A percentile compares a stretch with the other conserved stretches of the same genome.
phyloP scores from a whole-genome alignment of 345 rosid species.

The Arabidopsis suecica region DNA sequence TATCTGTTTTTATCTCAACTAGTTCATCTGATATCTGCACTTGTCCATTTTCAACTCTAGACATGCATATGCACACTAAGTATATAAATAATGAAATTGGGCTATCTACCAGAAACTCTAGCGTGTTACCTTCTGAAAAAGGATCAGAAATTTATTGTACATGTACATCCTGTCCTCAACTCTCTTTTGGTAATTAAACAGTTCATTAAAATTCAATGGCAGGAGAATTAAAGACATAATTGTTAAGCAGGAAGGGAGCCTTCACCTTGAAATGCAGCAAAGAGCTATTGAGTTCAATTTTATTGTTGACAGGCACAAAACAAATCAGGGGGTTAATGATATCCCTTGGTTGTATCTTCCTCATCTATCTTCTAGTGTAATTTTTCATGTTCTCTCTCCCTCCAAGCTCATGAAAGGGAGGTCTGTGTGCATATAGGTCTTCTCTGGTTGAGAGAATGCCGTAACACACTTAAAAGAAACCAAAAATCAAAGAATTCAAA shows the following conservation, averaged over 20 bases:
- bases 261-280: slow-evolving; percentile 99
- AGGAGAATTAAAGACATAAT: slow-evolving; percentile 84
- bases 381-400: slow-evolving; percentile 13
- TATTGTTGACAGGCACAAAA: slow-evolving; percentile 84
- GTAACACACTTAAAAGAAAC: too few species aligned
- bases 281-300: slow-evolving; percentile 91
- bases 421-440: slow-evolving; percentile 61
- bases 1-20: slow-evolving; percentile 30
- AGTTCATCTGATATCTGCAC: slow-evolving; percentile 26
- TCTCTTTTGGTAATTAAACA: slow-evolving; percentile 22
- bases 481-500: too few species aligned
- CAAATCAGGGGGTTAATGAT: slow-evolving; percentile 63
- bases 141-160: slow-evolving; percentile 3
- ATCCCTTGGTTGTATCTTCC: slow-evolving; percentile 5
- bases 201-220: slow-evolving; percentile 36
- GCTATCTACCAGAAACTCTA: slow-evolving; percentile 25
- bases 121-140: background rate
- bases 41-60: slow-evolving; percentile 5
- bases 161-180: slow-evolving; percentile 17
- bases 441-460: slow-evolving; percentile 98
- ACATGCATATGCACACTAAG: slow-evolving; percentile 7
- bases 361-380: slow-evolving; percentile 21
- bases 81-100: slow-evolving; percentile 18
- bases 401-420: slow-evolving; percentile 36
- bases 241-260: slow-evolving; percentile 75